Conservation (phyloP, 129 eudicot genomes). For the Rutidosis leptorrhynchoides region DNA sequence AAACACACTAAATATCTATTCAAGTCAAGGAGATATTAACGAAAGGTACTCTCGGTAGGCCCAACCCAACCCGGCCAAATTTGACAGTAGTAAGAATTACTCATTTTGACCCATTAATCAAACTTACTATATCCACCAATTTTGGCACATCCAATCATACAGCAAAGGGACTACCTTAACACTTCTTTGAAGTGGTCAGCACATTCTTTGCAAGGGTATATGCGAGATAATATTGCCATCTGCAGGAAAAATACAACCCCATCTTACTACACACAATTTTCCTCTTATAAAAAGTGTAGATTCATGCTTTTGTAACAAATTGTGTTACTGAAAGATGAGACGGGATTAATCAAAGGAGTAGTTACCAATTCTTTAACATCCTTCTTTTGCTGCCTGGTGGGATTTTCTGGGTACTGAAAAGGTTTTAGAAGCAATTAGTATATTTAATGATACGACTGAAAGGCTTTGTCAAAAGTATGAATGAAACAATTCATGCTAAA, state of each 20-base stretch:
- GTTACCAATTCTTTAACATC: conserved; percentile 95
- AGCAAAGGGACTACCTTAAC: conserved; percentile 46
- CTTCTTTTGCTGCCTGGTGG: conserved; percentile 95
- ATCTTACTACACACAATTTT: background rate
- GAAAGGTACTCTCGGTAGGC: background rate
- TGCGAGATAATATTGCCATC: conserved; percentile 94
- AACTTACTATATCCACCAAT: background rate
- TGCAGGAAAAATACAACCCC: conserved; percentile 34
- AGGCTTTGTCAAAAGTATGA: conserved; percentile 2
- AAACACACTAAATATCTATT: background rate
- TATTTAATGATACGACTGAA: conserved; percentile 4
- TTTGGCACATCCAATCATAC: background rate
- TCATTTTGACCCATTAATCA: background rate
- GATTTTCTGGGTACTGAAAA: conserved; percentile 84
- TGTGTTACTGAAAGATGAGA: conserved; percentile 3
- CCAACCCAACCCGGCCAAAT: background rate
- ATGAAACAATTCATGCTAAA: conserved; percentile 7
- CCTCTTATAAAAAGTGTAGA: background rate
- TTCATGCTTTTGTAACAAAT: background rate
- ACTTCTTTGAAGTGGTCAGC: conserved; percentile 99
- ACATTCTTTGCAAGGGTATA: conserved; percentile 97
- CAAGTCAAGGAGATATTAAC: background rate
- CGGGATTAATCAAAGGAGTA: conserved; percentile 14
- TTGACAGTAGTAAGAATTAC: background rate
- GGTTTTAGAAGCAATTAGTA: background rate